Evolutionary conservation across 2,329 filamentous ascomycete genomes (phyloP).

Genomic region (Diplodia seriata): DNA sequence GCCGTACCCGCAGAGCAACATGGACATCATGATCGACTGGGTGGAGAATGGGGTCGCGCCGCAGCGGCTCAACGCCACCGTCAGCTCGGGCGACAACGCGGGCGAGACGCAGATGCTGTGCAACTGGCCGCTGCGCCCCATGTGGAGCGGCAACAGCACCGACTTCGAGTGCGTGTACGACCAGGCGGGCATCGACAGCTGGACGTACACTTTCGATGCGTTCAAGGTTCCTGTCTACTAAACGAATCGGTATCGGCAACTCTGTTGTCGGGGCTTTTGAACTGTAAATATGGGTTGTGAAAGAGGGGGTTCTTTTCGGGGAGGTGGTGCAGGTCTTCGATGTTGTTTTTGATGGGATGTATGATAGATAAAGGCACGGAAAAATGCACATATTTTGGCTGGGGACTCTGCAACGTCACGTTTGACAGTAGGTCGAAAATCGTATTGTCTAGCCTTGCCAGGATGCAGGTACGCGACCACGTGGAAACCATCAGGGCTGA

Average conservation of each 20-base stretch:
- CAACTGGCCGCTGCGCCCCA: slow-evolving; percentile 50
- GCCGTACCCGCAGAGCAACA: slow-evolving; percentile 33
- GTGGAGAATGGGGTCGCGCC: slow-evolving; percentile 42
- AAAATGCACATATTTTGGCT: background rate
- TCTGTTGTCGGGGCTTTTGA: background rate
- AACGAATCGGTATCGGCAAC: slow-evolving; percentile 11
- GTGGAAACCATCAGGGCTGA: background rate
- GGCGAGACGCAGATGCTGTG: slow-evolving; percentile 50
- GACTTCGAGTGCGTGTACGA: slow-evolving; percentile 29
- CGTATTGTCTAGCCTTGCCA: too few relatives aligned
- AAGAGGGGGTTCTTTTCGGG: background rate
- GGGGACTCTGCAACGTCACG: background rate
- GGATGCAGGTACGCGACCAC: background rate
- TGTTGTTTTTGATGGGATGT: background rate
- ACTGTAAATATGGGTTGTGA: background rate
- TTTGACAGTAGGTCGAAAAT: too few relatives aligned
- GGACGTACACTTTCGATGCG: slow-evolving; percentile 28
- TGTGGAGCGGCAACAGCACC: slow-evolving; percentile 17
- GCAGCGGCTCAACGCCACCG: slow-evolving; percentile 49
- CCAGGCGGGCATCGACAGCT: slow-evolving; percentile 22
- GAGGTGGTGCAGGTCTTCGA: background rate
- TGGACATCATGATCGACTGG: slow-evolving; percentile 34
- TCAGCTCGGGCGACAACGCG: slow-evolving; percentile 40
- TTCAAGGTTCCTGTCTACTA: slow-evolving; percentile 28
- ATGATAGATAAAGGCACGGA: background rate